Base-by-base conservation (phyloP, 2,329 filamentous ascomycete species). In the Xylariaceae sp. region DNA sequence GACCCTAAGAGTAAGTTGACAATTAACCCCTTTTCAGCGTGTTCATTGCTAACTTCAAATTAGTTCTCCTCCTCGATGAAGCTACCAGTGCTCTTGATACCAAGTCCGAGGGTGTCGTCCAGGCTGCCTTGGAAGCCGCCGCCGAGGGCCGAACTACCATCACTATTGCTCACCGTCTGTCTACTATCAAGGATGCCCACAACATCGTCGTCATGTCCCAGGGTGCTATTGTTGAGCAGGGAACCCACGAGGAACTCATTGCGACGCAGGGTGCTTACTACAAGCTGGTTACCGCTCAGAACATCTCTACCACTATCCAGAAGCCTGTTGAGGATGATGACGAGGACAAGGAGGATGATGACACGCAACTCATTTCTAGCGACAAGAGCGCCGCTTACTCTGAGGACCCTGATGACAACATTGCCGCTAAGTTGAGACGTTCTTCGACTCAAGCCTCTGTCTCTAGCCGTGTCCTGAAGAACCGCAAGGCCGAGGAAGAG, bases 41-140 rank as follows among this genome's bases (percentile, higher is more conserved):
- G 4, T 17, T 7, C 8, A 44, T 39, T 52, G 51, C 67, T 58
- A 48, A 59, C 53, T 6, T 53, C 1, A 30, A 18, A 4, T 42
- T 65, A 80, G 77, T 99, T 69, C 80, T 99, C 1, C 82, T 99
- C 0, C 86, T 99, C 4, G 94, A 99, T 66, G 94, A 99, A 74
- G 94, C 94, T 4, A 99, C 94, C 0, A 94, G 89, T 44, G 92
- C 92, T 3, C 81, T 99, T 0, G 94, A 99, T 70, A 96, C 93
- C 18, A 93, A 94, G 71, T 95, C 91, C 0, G 94, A 99, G 76
- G 92, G 90, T 51, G 88, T 96, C 8, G 93, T 99, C 1, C 94
- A 97, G 73, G 90, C 90, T 48, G 94, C 94, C 15, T 81, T 99
- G 7, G 92, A 97, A 68, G 88, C 84, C 53, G 94, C 93, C 30